phyloP scores from a whole-genome alignment of 2,329 filamentous ascomycete genomes.

The Aspergillus felis region DNA sequence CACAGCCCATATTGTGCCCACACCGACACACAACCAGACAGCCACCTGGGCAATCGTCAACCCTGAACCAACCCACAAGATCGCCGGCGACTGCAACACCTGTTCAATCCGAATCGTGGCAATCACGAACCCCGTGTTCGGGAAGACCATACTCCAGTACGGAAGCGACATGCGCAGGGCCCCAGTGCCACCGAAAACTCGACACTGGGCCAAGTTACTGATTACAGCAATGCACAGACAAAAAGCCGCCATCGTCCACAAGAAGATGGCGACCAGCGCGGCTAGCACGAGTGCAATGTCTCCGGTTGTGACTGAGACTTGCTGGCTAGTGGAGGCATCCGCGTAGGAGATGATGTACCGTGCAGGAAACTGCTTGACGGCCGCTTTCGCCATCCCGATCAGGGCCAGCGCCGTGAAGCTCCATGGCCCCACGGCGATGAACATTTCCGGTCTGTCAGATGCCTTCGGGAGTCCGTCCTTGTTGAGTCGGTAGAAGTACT shows the following conservation, averaged over 20 bases:
- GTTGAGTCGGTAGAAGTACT: conserved; percentile 42
- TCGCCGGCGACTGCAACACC: conserved; percentile 30
- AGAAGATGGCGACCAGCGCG: conserved; percentile 41
- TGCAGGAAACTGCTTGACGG: conserved; percentile 23
- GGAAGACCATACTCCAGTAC: conserved; percentile 33
- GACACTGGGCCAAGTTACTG: conserved; percentile 24
- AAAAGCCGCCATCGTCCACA: conserved; percentile 50
- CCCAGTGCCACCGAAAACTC: background rate
- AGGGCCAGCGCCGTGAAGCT: conserved; percentile 45
- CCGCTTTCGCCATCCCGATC: conserved; percentile 45
- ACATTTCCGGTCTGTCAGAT: conserved; percentile 47
- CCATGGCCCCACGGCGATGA: conserved; percentile 49
- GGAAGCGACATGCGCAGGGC: conserved; percentile 6
- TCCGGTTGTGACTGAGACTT: conserved; percentile 24
- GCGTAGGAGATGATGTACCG: conserved; percentile 26
- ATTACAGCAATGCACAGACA: conserved; percentile 46
- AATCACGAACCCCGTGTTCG: conserved; percentile 41
- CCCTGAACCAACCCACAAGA: conserved; percentile 17
- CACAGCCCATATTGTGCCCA: background rate
- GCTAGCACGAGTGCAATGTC: conserved; percentile 40
- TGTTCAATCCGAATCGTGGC: conserved; percentile 41
- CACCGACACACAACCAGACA: conserved; percentile 1
- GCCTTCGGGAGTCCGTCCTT: conserved; percentile 41
- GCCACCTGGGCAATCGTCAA: conserved; percentile 10
- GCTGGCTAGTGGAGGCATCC: conserved; percentile 10